Conservation (phyloP, 1,139 yeast genomes). For the Diutina neorugosa region DNA sequence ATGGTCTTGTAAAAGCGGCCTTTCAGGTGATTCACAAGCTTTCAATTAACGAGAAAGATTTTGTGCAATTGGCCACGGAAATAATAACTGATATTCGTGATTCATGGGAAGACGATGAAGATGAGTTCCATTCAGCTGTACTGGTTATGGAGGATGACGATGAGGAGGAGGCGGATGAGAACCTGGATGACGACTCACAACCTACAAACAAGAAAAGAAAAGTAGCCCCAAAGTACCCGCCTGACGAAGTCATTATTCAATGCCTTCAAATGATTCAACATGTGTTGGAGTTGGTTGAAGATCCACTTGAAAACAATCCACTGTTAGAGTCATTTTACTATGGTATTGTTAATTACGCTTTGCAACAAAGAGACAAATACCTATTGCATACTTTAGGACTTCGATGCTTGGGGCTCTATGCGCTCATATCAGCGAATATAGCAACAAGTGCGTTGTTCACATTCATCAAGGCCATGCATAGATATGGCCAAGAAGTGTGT, state of each 20-base stretch:
- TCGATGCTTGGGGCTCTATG: not conserved
- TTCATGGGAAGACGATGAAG: slow-evolving; percentile 17
- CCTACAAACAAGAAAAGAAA: slow-evolving; percentile 16
- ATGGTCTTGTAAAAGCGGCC: slow-evolving; percentile 41
- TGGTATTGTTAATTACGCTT: slow-evolving; percentile 1
- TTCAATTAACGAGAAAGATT: slow-evolving; percentile 74
- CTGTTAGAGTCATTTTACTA: slow-evolving; percentile 48
- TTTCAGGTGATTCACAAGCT: slow-evolving; percentile 57
- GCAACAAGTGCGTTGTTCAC: not conserved
- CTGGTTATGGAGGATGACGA: slow-evolving; percentile 5
- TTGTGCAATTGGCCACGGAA: slow-evolving; percentile 76
- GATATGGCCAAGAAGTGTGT: slow-evolving; percentile 42
- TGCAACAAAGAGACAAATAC: not conserved
- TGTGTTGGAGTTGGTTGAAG: slow-evolving; percentile 56
- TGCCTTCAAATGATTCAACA: slow-evolving; percentile 63
- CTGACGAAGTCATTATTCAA: slow-evolving; percentile 42
- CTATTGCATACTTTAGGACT: not conserved
- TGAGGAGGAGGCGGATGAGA: slow-evolving; percentile 8
- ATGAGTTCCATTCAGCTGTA: slow-evolving; percentile 5
- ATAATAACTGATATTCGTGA: slow-evolving; percentile 78
- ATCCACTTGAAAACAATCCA: slow-evolving; percentile 53
- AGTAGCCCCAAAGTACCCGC: slow-evolving; percentile 27
- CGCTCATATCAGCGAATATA: not conserved
- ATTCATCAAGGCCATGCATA: slow-evolving; percentile 35
- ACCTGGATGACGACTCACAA: slow-evolving; percentile 8